Evolutionary conservation across 495 filamentous ascomycete species (phyloP).

Genomic region (Halenospora varia): DNA sequence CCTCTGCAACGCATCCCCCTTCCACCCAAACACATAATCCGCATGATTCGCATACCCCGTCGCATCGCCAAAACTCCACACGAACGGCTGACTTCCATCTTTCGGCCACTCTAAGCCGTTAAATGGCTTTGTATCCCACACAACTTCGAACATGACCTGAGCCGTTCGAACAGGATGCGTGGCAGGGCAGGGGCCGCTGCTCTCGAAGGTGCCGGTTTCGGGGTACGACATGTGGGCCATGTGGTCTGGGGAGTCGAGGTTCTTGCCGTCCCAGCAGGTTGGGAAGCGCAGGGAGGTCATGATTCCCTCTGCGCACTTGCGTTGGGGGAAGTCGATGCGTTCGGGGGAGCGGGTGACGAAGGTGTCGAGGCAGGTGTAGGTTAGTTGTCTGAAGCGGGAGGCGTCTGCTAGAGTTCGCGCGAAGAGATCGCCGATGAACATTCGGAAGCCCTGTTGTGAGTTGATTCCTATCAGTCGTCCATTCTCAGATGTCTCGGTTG

Average conservation of each 20-base stretch:
- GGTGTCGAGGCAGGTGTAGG: conserved; percentile 28
- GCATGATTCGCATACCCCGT: conserved; percentile 23
- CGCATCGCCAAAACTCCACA: conserved; percentile 24
- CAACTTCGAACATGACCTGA: conserved; percentile 56
- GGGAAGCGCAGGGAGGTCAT: conserved; percentile 81
- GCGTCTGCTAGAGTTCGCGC: neutral
- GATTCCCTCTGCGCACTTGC: conserved; percentile 54
- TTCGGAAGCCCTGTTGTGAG: neutral
- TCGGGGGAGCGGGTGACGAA: conserved; percentile 24
- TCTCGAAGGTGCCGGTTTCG: conserved; percentile 31
- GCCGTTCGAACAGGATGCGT: conserved; percentile 53
- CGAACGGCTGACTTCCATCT: conserved; percentile 39
- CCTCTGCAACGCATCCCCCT: conserved; percentile 22
- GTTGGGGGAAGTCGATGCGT: conserved; percentile 46
- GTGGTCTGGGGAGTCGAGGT: conserved; percentile 52
- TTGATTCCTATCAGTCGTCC: neutral
- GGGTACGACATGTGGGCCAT: conserved; percentile 55
- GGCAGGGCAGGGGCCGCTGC: conserved; percentile 40
- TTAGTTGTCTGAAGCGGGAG: conserved; percentile 21
- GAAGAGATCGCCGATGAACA: neutral
- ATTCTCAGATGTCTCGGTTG: no score
- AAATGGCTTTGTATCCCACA: conserved; percentile 46
- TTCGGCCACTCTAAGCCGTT: conserved; percentile 42
- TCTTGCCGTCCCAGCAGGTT: conserved; percentile 82
- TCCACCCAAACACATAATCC: conserved; percentile 28